Evolutionary conservation across 768 basidiomycete genomes (phyloP).

Genomic region (Russula lepida): DNA sequence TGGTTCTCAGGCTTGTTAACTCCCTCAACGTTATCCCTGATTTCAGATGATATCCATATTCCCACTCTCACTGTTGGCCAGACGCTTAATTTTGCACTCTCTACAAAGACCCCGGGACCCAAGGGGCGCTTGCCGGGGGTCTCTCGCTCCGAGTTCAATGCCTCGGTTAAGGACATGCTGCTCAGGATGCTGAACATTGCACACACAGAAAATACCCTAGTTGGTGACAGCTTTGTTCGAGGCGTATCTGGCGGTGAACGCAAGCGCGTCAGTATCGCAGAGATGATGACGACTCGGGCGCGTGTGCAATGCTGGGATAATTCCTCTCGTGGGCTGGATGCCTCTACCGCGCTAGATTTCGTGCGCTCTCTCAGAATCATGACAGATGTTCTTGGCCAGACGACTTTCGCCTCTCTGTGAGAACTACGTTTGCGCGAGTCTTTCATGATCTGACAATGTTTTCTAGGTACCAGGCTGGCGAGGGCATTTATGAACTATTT

Average conservation of each 20-base stretch:
- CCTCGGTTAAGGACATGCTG: constrained; percentile 50
- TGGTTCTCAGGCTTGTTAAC: neutral
- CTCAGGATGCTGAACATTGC: constrained; percentile 78
- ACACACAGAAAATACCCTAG: constrained; percentile 71
- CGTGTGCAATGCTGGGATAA: constrained; percentile 83
- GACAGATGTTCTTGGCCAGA: constrained; percentile 74
- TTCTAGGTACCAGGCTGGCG: constrained; percentile 55
- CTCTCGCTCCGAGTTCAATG: constrained; percentile 50
- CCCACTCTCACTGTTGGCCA: constrained; percentile 76
- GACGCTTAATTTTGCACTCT: constrained; percentile 64
- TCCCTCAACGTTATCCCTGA: constrained; percentile 8
- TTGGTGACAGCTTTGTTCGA: constrained; percentile 83
- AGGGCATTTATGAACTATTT: constrained; percentile 70
- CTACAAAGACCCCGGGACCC: constrained; percentile 71
- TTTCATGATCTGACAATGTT: constrained; percentile 26
- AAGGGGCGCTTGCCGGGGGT: constrained; percentile 62
- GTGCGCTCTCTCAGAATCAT: constrained; percentile 70
- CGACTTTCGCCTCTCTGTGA: constrained; percentile 72
- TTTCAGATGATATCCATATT: constrained; percentile 71
- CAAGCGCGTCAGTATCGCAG: constrained; percentile 77
- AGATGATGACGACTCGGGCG: constrained; percentile 81
- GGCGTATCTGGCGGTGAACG: constrained; percentile 80
- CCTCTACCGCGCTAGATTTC: constrained; percentile 85
- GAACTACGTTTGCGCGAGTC: constrained; percentile 21
- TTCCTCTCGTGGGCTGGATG: constrained; percentile 74